These are phyloP conservation scores for Amanita thiersii DNA, from an alignment of 768 basidiomycete genomes.

Conservation along the genomic window DNA sequence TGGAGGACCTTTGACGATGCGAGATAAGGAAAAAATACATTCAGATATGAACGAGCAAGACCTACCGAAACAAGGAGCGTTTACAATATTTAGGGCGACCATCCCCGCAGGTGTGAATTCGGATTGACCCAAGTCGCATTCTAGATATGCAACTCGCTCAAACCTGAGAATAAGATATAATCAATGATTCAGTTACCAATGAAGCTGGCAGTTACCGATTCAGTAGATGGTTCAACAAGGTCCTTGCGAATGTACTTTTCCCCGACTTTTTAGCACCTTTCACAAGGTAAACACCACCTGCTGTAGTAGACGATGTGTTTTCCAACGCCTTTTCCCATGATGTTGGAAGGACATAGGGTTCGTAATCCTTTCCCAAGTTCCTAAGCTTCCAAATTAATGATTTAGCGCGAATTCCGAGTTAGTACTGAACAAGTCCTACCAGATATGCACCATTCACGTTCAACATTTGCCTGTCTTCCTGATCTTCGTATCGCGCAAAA, in stretches of 20 bases:
- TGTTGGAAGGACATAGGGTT: slow-evolving; percentile 26
- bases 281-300: slow-evolving; percentile 45
- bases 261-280: slow-evolving; percentile 84
- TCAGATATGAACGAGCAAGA: neutral
- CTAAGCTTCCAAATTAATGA: slow-evolving; percentile 20
- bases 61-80: slow-evolving; percentile 62
- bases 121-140: slow-evolving; percentile 90
- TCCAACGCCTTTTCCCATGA: slow-evolving; percentile 32
- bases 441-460: slow-evolving; percentile 40
- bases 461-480: slow-evolving; percentile 25
- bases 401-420: neutral
- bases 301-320: slow-evolving; percentile 13
- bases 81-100: slow-evolving; percentile 71
- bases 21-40: neutral
- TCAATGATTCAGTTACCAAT: neutral
- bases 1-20: slow-evolving; percentile 55
- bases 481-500: slow-evolving; percentile 34
- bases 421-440: slow-evolving; percentile 24
- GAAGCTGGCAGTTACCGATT: slow-evolving; percentile 32
- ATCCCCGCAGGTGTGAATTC: slow-evolving; percentile 88
- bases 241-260: slow-evolving; percentile 83
- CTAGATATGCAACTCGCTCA: slow-evolving; percentile 79
- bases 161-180: slow-evolving; percentile 37
- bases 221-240: slow-evolving; percentile 62
- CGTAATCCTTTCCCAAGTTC: slow-evolving; percentile 27